These are phyloP conservation scores for Talaromyces trachyspermus DNA, from an alignment of 495 filamentous ascomycete genomes.

Conservation along the genomic window DNA sequence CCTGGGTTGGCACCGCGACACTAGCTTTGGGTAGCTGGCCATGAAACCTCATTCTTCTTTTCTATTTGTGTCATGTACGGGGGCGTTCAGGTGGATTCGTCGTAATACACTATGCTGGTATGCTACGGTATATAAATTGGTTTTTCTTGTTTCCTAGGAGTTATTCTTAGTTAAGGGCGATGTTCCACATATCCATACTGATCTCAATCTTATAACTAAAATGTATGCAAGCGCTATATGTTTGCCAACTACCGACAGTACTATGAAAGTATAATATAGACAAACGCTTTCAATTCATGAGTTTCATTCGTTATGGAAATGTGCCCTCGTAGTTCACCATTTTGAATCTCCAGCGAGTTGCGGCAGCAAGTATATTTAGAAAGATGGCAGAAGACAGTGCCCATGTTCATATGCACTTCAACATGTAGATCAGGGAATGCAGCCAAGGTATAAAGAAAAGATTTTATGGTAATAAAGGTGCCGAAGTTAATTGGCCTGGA, in stretches of 20 bases:
- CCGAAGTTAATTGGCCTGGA: constrained; percentile 34
- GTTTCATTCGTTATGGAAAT: too few species aligned
- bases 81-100: constrained; percentile 9
- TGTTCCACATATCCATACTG: not conserved
- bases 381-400: too few species aligned
- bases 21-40: too few species aligned
- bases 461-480: not conserved
- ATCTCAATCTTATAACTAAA: not conserved
- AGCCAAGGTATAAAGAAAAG: not conserved
- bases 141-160: too few species aligned
- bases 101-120: too few species aligned
- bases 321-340: not conserved
- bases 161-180: too few species aligned
- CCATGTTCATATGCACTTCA: not conserved
- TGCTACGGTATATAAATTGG: too few species aligned
- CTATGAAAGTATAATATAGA: too few species aligned
- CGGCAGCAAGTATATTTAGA: not conserved
- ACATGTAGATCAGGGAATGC: not conserved
- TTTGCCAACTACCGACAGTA: not conserved
- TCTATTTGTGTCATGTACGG: too few species aligned
- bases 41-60: too few species aligned
- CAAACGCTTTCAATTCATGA: too few species aligned
- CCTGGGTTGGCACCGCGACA: constrained; percentile 67
- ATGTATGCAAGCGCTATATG: not conserved
- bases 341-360: constrained; percentile 1